Evolutionary conservation across 2,329 filamentous ascomycete species (phyloP).

Genomic region (Xylogone sp.): DNA sequence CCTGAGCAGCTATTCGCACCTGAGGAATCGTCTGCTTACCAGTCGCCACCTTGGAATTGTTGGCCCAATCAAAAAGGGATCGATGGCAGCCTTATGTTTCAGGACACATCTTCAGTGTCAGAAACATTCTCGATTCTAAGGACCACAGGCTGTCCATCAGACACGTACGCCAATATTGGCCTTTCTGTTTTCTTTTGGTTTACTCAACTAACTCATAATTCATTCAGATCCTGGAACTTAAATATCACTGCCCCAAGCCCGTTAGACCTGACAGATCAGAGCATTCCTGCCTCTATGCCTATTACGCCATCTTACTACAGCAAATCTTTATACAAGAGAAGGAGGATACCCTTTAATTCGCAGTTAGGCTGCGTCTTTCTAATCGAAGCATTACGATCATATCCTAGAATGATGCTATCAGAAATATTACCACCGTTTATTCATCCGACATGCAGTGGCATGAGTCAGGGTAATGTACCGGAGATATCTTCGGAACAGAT

Average conservation of each 20-base stretch:
- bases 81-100: too few relatives aligned
- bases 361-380: slow-evolving; percentile 1
- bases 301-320: neutral
- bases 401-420: slow-evolving; percentile 3
- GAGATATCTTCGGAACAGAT: neutral
- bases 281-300: neutral
- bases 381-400: slow-evolving; percentile 3
- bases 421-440: slow-evolving; percentile 3
- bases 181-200: neutral
- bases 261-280: neutral
- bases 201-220: neutral
- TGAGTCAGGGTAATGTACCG: neutral
- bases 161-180: too few relatives aligned
- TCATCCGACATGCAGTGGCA: neutral
- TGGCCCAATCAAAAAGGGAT: too few relatives aligned
- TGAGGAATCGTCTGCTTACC: too few relatives aligned
- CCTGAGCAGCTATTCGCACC: too few relatives aligned
- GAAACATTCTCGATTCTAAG: too few relatives aligned
- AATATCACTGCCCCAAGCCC: neutral
- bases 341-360: neutral
- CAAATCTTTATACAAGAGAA: slow-evolving; percentile 1
- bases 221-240: neutral
- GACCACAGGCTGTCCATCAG: too few relatives aligned
- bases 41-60: too few relatives aligned
- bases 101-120: too few relatives aligned